phyloP scores from a whole-genome alignment of 371 early-diverging fungal species.

The Nematocida ironsii region DNA sequence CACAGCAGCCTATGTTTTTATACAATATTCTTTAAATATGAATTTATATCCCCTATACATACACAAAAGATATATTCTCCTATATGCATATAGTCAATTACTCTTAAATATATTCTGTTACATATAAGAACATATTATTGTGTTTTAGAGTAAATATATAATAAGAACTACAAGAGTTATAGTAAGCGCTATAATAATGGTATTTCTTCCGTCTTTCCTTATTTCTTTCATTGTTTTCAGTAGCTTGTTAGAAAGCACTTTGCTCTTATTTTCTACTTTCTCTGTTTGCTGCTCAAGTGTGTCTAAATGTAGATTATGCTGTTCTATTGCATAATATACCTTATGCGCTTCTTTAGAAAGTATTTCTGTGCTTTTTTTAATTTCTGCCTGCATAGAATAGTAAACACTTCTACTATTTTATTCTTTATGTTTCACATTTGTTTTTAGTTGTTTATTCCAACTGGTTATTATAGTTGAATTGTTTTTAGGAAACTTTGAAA shows the following conservation, averaged over 20 bases:
- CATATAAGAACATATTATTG: too few relatives aligned
- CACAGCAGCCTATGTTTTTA: too few relatives aligned
- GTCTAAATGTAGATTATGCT: constrained; percentile 49
- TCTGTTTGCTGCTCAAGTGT: constrained; percentile 49
- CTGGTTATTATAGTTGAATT: too few relatives aligned
- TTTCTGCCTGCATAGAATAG: constrained; percentile 31
- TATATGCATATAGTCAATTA: too few relatives aligned
- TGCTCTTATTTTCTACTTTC: constrained; percentile 45
- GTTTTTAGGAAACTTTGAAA: too few relatives aligned
- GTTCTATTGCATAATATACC: constrained; percentile 30
- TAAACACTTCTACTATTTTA: background rate
- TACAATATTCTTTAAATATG: too few relatives aligned
- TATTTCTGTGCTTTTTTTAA: constrained; percentile 41
- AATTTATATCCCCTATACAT: too few relatives aligned
- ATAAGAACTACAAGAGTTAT: constrained; percentile 22
- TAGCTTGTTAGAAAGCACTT: constrained; percentile 38
- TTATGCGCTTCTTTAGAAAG: constrained; percentile 41
- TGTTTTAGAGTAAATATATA: constrained; percentile 33
- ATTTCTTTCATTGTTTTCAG: constrained; percentile 39
- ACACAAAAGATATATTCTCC: too few relatives aligned
- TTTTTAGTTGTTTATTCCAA: too few relatives aligned
- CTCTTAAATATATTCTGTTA: too few relatives aligned
- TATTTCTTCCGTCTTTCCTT: constrained; percentile 45
- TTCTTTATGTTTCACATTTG: background rate
- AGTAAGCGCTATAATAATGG: constrained; percentile 42